These are phyloP conservation scores for Microdochium nivale DNA, from an alignment of 2,329 filamentous ascomycete species.

Conservation along the genomic window DNA sequence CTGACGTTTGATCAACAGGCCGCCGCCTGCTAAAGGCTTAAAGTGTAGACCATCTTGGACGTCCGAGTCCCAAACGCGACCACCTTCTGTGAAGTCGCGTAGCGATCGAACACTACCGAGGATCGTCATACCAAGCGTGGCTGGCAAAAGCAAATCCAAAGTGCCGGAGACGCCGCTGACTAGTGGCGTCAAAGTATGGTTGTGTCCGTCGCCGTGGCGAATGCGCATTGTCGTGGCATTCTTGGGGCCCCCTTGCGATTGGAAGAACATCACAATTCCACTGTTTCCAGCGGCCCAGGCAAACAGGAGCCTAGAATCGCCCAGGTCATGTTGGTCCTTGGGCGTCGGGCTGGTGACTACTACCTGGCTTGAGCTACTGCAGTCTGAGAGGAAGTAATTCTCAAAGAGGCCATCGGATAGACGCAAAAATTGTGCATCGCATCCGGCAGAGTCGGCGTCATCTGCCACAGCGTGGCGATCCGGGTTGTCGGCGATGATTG, in stretches of 20 bases:
- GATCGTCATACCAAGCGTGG: conserved; percentile 44
- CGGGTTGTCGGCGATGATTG: not conserved
- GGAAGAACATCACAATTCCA: conserved; percentile 48
- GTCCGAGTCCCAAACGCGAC: conserved; percentile 36
- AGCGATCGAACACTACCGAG: conserved; percentile 55
- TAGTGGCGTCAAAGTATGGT: conserved; percentile 34
- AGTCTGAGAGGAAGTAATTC: conserved; percentile 60
- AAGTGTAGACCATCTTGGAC: conserved; percentile 47
- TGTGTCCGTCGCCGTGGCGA: conserved; percentile 35
- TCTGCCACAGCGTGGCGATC: conserved; percentile 1
- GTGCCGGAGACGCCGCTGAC: conserved; percentile 44
- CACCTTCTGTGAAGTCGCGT: conserved; percentile 53
- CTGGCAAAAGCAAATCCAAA: conserved; percentile 49
- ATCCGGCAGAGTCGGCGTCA: conserved; percentile 3
- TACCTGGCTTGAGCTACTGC: conserved; percentile 48
- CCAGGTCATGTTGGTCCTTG: conserved; percentile 43
- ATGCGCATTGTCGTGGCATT: conserved; percentile 41
- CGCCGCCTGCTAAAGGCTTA: conserved; percentile 26
- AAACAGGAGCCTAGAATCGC: conserved; percentile 48
- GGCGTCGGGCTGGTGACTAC: conserved; percentile 49
- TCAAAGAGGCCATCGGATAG: conserved; percentile 50
- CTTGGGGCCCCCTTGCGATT: conserved; percentile 43
- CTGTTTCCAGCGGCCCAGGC: conserved; percentile 62
- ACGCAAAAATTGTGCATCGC: conserved; percentile 14
- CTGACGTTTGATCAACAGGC: conserved; percentile 37